These are phyloP conservation scores for Pseudocohnilembus persalinus DNA, from an alignment of 169 alveolate genomes.

Conservation along the genomic window DNA sequence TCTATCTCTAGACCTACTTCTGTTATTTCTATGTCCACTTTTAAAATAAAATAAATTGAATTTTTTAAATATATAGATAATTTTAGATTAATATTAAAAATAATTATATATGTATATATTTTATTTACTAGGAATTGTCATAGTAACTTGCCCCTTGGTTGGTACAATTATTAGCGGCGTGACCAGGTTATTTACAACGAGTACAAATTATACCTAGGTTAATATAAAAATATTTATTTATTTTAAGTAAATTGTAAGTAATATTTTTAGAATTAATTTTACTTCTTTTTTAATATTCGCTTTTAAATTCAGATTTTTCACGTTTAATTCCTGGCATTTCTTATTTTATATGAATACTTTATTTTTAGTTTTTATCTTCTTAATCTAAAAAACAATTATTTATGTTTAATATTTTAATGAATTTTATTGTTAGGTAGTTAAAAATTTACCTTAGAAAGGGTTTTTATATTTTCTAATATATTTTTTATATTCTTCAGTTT, in stretches of 20 bases:
- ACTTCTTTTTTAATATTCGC: not conserved
- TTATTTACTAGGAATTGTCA: too few relatives aligned
- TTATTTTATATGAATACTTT: not conserved
- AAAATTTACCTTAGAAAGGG: not conserved
- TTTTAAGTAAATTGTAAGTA: not conserved
- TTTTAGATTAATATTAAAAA: too few relatives aligned
- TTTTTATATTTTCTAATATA: not conserved
- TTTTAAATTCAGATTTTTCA: not conserved
- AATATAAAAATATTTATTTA: too few relatives aligned
- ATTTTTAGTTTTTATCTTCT: too few relatives aligned
- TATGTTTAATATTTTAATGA: not conserved
- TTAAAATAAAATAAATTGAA: too few relatives aligned
- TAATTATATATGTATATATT: too few relatives aligned
- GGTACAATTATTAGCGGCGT: not conserved
- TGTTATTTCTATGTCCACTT: not conserved
- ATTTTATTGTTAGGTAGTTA: not conserved
- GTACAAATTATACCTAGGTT: not conserved
- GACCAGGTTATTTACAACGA: not conserved
- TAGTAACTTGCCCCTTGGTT: too few relatives aligned
- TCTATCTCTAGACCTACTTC: not conserved
- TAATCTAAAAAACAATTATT: too few relatives aligned
- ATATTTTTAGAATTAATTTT: not conserved
- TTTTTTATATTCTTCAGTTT: slow-evolving; percentile 7
- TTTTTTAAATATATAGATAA: too few relatives aligned
- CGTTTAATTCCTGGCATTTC: not conserved